Base-by-base conservation (phyloP, 2,329 filamentous ascomycete genomes). In the Colletotrichum caudatum region DNA sequence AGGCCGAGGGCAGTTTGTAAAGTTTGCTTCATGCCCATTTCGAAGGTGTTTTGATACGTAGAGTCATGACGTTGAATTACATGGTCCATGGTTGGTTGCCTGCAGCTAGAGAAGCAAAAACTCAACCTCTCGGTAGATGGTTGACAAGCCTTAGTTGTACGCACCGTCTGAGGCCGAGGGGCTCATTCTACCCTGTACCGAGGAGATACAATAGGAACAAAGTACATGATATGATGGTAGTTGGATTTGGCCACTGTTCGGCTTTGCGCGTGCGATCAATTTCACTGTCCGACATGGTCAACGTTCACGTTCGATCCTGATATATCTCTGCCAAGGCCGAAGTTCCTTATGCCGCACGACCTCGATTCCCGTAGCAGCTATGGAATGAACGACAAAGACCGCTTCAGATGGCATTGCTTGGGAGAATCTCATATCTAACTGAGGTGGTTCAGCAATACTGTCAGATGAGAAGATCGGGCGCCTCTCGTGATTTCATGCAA, bases 391-490 rank as follows among this genome's bases (percentile, higher is more conserved):
- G 60, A 50, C 53, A 14, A 33, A 14, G 8, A 5, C 16, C 26
- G 39, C 41, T 72, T 69, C 69, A 69, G 69, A 72, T 50, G 69
- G 65, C 66, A 54, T 63, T 54, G 33, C 5, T 50, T 8, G 54
- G 26, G 23, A 69, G 64, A 58, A 69, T 58, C 65, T 72, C 65
- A 39, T 72, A 37, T 48, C 69, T 46, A 60, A 64, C 37, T 59
- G 69, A 29, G 53, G 35, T 48, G 58, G 57, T 54, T 18, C 65
- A 50, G 23, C 50, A 57, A 53, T 14, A 48, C 60, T 37, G 58
- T 71, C 69, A 69, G 69, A 69, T 72, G 69, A 64, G 46, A 72
- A 72, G 65, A 58, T 48, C 29, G 65, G 41, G 69, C 23, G 65
- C 23, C 35, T 33, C 33, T 16, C 20, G 23, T 29, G n/a, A 54